phyloP scores from a whole-genome alignment of 768 basidiomycete genomes.

The Leccinum ochraceum region DNA sequence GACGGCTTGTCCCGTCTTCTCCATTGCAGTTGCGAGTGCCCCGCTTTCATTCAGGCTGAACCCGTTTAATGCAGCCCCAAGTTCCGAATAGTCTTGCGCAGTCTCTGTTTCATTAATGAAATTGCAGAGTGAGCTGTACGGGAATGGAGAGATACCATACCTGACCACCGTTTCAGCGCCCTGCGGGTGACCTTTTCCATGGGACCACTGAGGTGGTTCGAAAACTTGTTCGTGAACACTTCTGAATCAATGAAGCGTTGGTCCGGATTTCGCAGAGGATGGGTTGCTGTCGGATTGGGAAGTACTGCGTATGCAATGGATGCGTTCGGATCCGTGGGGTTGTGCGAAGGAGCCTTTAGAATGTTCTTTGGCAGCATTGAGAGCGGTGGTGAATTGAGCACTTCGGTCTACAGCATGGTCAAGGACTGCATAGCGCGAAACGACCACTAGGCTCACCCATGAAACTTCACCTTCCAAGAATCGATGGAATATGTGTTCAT shows the following conservation, averaged over 20 bases:
- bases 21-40: slow-evolving; percentile 77
- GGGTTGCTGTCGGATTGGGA: slow-evolving; percentile 85
- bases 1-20: slow-evolving; percentile 96
- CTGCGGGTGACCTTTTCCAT: slow-evolving; percentile 97
- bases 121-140: slow-evolving; percentile 6
- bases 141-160: slow-evolving; percentile 41
- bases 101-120: slow-evolving; percentile 49
- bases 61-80: slow-evolving; percentile 90
- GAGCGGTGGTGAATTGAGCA: slow-evolving; percentile 89
- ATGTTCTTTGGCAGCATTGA: slow-evolving; percentile 94
- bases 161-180: slow-evolving; percentile 92
- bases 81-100: slow-evolving; percentile 85
- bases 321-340: slow-evolving; percentile 79
- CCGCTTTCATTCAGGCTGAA: slow-evolving; percentile 87
- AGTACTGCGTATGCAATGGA: slow-evolving; percentile 79
- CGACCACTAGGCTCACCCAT: slow-evolving; percentile 61
- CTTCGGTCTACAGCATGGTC: slow-evolving; percentile 65
- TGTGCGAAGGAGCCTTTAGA: slow-evolving; percentile 92
- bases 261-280: slow-evolving; percentile 90
- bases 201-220: slow-evolving; percentile 84
- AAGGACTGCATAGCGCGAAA: not conserved
- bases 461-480: slow-evolving; percentile 96
- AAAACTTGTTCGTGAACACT: slow-evolving; percentile 93
- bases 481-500: slow-evolving; percentile 94
- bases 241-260: slow-evolving; percentile 97